These are phyloP conservation scores for Tardiomyces digboiensis DNA, from an alignment of 1,139 yeast species.

Conservation along the genomic window DNA sequence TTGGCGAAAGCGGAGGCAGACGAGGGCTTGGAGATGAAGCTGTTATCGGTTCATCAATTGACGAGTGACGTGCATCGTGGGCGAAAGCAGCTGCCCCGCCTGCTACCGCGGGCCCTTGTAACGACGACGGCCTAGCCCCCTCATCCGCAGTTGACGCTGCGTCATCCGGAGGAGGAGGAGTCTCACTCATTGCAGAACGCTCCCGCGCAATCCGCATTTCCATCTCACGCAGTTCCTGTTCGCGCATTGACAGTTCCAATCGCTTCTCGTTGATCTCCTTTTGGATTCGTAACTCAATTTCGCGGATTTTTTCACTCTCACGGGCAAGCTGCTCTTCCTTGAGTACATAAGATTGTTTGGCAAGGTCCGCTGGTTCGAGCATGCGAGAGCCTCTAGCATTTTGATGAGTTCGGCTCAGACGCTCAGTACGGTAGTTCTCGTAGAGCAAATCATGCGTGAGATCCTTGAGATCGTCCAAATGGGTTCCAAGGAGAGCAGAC, in stretches of 20 bases:
- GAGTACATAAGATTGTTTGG: slow-evolving; percentile 29
- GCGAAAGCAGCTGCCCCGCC: neutral
- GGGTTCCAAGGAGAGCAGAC: slow-evolving; percentile 78
- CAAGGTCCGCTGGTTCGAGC: slow-evolving; percentile 31
- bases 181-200: neutral
- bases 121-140: neutral
- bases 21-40: neutral
- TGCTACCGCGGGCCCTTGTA: neutral
- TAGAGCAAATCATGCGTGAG: slow-evolving; percentile 88
- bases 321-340: slow-evolving; percentile 33
- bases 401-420: slow-evolving; percentile 38
- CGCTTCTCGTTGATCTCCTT: slow-evolving; percentile 80
- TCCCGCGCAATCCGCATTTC: slow-evolving; percentile 27
- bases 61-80: neutral
- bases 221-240: slow-evolving; percentile 75
- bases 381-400: slow-evolving; percentile 5
- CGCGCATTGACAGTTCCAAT: slow-evolving; percentile 78
- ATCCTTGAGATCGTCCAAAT: slow-evolving; percentile 85
- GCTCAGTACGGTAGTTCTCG: slow-evolving; percentile 89
- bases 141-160: too few relatives aligned
- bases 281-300: slow-evolving; percentile 62
- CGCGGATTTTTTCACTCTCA: slow-evolving; percentile 25
- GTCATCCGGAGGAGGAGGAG: neutral
- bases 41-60: neutral
- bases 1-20: neutral